Base-by-base conservation (phyloP, 2,329 filamentous ascomycete genomes). In the Onygena corvina region DNA sequence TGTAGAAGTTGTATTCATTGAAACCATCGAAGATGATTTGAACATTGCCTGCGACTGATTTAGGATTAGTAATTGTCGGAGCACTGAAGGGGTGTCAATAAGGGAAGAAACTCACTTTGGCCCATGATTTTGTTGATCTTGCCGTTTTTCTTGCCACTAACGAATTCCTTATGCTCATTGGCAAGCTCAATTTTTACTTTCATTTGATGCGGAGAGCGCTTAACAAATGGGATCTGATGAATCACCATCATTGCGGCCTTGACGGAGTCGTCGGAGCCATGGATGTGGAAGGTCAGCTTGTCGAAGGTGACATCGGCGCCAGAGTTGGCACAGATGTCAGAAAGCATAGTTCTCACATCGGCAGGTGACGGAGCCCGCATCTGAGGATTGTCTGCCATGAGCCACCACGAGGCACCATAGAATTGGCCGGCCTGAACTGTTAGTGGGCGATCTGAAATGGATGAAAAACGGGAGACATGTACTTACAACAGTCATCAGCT, bases 111-210 rank as follows among this genome's bases (percentile, higher is more conserved):
- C 74, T 57, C 67, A 78, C 89, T 95, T 68, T 96, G 90, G 20
- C 90, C 92, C 92, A 98, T 98, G 61, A 98, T 98, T 75, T 98
- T 98, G 76, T 98, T 98, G 69, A 98, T 98, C 72, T 98, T 98
- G 68, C 92, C 92, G 60, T 98, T 98, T 75, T 98, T 98, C 76
- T 98, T 98, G 58, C 92, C 92, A 59, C 89, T 95, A 50, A 98
- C 92, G 64, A 98, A 98, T 63, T 98, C 92, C 68, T 98, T 98
- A 73, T 98, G 92, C 71, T 98, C 92, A 62, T 96, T 96, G 61
- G 92, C 92, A 50, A 98, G 82, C 72, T 98, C 92, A 54, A 98
- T 94, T 74, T 96, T 96, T 63, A 98, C 90, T 50, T 89, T 81
- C 64, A 98, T 93, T 64, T 93, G 89, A 61, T 93, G 94, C 57